phyloP scores from a whole-genome alignment of 345 rosid genomes.

The Turnera subulata region DNA sequence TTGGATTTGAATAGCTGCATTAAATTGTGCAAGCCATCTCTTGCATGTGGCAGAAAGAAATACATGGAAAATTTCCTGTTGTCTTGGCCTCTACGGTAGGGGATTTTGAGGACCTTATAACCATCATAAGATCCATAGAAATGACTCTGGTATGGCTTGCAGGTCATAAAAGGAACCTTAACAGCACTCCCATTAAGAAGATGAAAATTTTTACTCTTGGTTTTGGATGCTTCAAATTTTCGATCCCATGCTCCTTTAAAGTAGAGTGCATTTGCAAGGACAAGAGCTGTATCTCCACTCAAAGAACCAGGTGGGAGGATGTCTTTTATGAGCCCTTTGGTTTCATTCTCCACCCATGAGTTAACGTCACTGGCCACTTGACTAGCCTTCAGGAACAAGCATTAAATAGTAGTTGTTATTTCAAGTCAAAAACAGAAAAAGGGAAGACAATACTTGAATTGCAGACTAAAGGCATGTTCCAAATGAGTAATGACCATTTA shows the following conservation, averaged over 20 bases:
- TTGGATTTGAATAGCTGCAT: slow-evolving; percentile 5
- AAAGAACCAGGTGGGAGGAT: slow-evolving; percentile 2
- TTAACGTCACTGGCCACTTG: background rate
- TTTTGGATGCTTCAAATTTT: background rate
- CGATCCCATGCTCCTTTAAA: slow-evolving; percentile 12
- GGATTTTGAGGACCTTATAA: slow-evolving; percentile 20
- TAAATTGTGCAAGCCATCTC: slow-evolving; percentile 13
- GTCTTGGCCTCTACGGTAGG: slow-evolving; percentile 20
- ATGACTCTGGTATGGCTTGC: background rate
- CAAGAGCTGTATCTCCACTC: background rate
- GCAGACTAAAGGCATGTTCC: no score
- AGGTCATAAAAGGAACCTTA: slow-evolving; percentile 28
- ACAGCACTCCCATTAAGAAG: slow-evolving; percentile 6
- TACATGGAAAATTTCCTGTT: slow-evolving; percentile 19
- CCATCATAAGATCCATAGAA: slow-evolving; percentile 10
- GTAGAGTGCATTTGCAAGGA: slow-evolving; percentile 3
- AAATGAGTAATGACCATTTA: no score
- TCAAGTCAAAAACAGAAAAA: no score
- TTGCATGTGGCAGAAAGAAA: slow-evolving; percentile 24
- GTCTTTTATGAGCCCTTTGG: slow-evolving; percentile 4
- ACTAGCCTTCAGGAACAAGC: background rate
- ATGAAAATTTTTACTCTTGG: background rate
- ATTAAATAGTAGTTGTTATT: no score
- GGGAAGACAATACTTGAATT: no score
- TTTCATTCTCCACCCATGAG: slow-evolving; percentile 5